phyloP scores from a whole-genome alignment of 441 rosid genomes.

The Corymbia calophylla region DNA sequence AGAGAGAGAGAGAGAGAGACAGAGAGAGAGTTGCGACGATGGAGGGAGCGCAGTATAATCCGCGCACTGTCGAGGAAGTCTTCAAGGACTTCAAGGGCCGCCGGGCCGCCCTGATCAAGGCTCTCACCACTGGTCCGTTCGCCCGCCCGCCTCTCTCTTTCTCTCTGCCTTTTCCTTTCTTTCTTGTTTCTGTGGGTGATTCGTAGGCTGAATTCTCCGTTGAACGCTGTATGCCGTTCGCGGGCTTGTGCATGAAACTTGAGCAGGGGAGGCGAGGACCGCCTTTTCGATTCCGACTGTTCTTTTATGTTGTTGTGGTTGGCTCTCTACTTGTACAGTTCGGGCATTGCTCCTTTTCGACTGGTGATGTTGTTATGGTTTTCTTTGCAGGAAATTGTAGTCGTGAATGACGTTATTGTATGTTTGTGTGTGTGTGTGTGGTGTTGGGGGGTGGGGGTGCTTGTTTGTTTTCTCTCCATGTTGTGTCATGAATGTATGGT shows the following conservation, averaged over 20 bases:
- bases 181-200: not conserved
- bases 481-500: not conserved
- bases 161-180: not conserved
- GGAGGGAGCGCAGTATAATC: conserved; percentile 3
- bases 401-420: not conserved
- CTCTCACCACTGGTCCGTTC: conserved; percentile 3
- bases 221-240: not conserved
- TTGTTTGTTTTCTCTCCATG: not conserved
- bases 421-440: not conserved
- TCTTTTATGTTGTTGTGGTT: not conserved
- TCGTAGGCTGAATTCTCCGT: not conserved
- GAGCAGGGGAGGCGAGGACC: not conserved
- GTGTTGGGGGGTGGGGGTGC: not conserved
- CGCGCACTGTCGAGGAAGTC: conserved; percentile 11
- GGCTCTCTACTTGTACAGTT: not conserved
- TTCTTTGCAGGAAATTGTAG: not conserved
- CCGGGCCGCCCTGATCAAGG: conserved; percentile 2
- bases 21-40: not conserved
- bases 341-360: not conserved
- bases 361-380: not conserved
- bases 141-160: not conserved
- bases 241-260: not conserved
- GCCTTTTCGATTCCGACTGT: not conserved
- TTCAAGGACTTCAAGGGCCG: conserved; percentile 8
- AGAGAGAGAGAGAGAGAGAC: not conserved